A percentile compares a stretch with the other conserved stretches of the same genome.
Evolutionary conservation across 164 flowering plant species (phyloP).

Genomic region (Warburgia ugandensis): DNA sequence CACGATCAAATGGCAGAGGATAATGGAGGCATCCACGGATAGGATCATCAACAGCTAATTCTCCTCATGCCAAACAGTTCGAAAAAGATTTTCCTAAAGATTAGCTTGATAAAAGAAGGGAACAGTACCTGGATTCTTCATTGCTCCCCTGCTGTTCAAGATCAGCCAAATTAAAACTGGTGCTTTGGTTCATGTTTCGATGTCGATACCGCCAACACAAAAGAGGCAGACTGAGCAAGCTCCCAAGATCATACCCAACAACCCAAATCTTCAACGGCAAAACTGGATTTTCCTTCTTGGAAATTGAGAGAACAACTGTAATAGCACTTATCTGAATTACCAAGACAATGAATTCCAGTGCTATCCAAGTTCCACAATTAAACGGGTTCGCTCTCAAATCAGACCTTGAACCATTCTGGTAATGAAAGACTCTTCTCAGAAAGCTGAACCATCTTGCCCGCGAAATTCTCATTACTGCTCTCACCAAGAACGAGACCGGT

Average conservation of each 20-base stretch:
- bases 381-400: slow-evolving; percentile 83
- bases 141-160: slow-evolving; percentile 48
- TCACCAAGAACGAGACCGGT: slow-evolving; percentile 43
- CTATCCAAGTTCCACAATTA: slow-evolving; percentile 71
- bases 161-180: slow-evolving; percentile 26
- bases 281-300: slow-evolving; percentile 64
- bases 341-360: slow-evolving; percentile 55
- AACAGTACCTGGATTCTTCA: slow-evolving; percentile 65
- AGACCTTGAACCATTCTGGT: slow-evolving; percentile 86
- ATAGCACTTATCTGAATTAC: slow-evolving; percentile 48
- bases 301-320: slow-evolving; percentile 36
- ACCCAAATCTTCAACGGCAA: slow-evolving; percentile 94
- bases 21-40: too few species aligned
- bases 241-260: slow-evolving; percentile 66
- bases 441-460: slow-evolving; percentile 87
- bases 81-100: too few species aligned
- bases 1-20: too few species aligned
- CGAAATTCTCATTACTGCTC: slow-evolving; percentile 68
- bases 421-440: slow-evolving; percentile 77
- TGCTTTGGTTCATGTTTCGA: slow-evolving; percentile 29
- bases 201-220: slow-evolving; percentile 58
- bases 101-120: neutral
- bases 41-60: too few species aligned
- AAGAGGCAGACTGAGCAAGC: slow-evolving; percentile 51
- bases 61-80: too few species aligned